Base-by-base conservation (phyloP, 176 grass and related monocot species). In the Triticum urartu region DNA sequence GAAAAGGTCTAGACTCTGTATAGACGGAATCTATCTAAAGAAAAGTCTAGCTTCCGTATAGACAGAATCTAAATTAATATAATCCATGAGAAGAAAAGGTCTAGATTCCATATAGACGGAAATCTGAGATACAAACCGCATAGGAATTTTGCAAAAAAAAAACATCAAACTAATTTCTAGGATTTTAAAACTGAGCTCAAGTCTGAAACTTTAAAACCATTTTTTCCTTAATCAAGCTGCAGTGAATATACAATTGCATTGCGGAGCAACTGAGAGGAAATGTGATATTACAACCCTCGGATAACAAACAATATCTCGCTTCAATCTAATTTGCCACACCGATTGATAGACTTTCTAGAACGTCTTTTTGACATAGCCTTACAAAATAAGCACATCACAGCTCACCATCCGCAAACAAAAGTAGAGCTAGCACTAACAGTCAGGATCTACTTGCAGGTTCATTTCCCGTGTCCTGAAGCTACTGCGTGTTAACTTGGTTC, bases 161-260 rank as follows among this genome's bases (percentile, higher is more conserved):
- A 45, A 42, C 28, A 77, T 64, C 50, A 34, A 65, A 62, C 5
- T 33, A 33, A 82, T 66, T 64, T 30, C 78, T 68, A 89, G 13
- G 74, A 86, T 39, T 3, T 70, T 9, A 54, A 47, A 4, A 42
- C 43, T 12, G 18, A 13, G 24, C 38, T 40, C 10, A 61, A 48
- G 18, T 13, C 42, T 69, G 24, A 26, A 45, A 47, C 26, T 68
- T 68, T 38, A 38, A 38, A 38, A 75, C 11, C 14, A 17, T 45
- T 45, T 58, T 21, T 58, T 5, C 30, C 72, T 75, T 75, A 75
- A 32, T 45, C 72, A 75, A 52, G 43, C 9, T 52, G 43, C 43
- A 75, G 47, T 13, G 47, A 20, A 52, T 30, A 52, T 52, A 75
- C 4, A 13, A 32, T 18, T 75, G 72, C 7, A 15, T 75, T 52